These are phyloP conservation scores for Syzygium malaccense DNA, from an alignment of 441 rosid species.

Conservation along the genomic window DNA sequence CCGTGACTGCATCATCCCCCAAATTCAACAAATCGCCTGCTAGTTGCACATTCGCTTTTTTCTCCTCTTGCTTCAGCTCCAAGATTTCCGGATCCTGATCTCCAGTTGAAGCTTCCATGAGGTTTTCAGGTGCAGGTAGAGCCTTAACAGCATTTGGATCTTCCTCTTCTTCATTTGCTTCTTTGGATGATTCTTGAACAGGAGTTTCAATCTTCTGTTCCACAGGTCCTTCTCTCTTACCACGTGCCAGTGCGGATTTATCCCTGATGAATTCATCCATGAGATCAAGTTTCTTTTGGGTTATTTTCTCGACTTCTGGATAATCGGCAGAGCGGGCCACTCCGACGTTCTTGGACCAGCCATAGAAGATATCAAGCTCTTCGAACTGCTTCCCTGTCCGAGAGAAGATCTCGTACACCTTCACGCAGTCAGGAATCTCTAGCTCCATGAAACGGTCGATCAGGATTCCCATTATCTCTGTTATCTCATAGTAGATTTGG, in stretches of 20 bases:
- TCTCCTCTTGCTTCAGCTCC: not conserved
- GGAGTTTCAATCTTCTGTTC: conserved; percentile 14
- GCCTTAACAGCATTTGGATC: conserved; percentile 48
- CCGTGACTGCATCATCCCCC: conserved; percentile 28
- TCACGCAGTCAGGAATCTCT: conserved; percentile 48
- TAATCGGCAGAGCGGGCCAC: conserved; percentile 70
- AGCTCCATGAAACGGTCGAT: conserved; percentile 84
- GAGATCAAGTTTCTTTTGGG: conserved; percentile 69
- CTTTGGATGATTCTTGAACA: conserved; percentile 14
- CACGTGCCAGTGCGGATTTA: conserved; percentile 38
- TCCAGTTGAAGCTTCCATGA: conserved; percentile 7
- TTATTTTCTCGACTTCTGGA: conserved; percentile 71
- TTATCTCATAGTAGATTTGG: conserved; percentile 58
- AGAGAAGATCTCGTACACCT: conserved; percentile 58
- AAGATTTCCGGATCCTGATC: conserved; percentile 18
- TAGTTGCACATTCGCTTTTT: conserved; percentile 4
- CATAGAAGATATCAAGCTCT: conserved; percentile 60
- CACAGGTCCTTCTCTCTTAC: not conserved
- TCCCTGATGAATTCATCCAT: conserved; percentile 83
- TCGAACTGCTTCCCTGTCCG: conserved; percentile 60
- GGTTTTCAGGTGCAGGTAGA: conserved; percentile 45
- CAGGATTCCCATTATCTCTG: conserved; percentile 51
- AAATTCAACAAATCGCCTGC: conserved; percentile 60
- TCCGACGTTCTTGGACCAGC: conserved; percentile 65
- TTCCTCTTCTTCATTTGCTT: conserved; percentile 22